These are phyloP conservation scores for Exutisphaerella laricina DNA, from an alignment of 2,329 filamentous ascomycete genomes.

Conservation along the genomic window DNA sequence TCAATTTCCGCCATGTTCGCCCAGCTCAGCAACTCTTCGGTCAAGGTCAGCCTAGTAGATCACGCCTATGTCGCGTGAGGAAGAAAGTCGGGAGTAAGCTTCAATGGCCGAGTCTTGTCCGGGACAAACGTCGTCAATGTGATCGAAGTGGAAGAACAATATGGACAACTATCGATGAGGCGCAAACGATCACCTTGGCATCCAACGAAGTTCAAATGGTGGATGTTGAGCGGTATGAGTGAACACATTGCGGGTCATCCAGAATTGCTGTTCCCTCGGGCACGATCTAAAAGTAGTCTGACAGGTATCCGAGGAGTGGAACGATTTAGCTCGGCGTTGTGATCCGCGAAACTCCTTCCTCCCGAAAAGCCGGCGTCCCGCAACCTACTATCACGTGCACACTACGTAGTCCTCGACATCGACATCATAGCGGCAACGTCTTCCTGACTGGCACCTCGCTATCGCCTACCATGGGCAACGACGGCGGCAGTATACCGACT, in stretches of 20 bases:
- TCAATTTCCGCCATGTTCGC: slow-evolving; percentile 7
- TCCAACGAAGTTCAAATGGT: not conserved
- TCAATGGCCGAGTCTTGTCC: not conserved
- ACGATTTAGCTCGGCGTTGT: too few species aligned
- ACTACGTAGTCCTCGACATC: too few species aligned
- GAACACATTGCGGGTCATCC: slow-evolving; percentile 2
- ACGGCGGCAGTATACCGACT: slow-evolving; percentile 91
- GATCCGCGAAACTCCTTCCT: too few species aligned
- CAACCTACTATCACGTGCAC: too few species aligned
- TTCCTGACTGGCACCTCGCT: too few species aligned
- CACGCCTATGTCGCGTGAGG: too few species aligned
- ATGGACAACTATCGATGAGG: not conserved
- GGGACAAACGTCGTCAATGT: not conserved
- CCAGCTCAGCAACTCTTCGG: too few species aligned
- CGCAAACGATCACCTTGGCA: too few species aligned
- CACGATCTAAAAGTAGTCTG: not conserved
- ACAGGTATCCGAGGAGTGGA: not conserved
- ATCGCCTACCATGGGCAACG: slow-evolving; percentile 74
- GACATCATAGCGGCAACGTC: not conserved
- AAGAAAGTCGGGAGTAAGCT: not conserved
- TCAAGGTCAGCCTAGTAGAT: too few species aligned
- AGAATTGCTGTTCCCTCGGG: slow-evolving; percentile 2
- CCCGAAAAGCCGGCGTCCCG: too few species aligned
- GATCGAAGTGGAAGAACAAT: slow-evolving; percentile 1
- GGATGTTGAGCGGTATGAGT: slow-evolving; percentile 1